Evolutionary conservation across 176 grass and related monocot genomes (phyloP).

Genomic region (Melocanna baccifera): DNA sequence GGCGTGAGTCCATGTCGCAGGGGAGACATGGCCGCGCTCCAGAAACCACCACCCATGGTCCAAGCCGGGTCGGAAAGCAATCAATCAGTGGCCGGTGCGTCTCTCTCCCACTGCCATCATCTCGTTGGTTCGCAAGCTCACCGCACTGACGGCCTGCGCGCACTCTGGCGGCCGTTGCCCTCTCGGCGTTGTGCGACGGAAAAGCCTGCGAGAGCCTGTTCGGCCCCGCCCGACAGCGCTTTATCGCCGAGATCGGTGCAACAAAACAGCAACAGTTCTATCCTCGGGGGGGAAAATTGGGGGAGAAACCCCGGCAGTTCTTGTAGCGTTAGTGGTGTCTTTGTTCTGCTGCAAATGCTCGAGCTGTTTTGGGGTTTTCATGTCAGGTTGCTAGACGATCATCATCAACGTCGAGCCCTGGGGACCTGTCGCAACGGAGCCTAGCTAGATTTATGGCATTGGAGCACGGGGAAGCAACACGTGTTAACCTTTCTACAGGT

Average conservation of each 20-base stretch:
- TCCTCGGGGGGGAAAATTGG: background rate
- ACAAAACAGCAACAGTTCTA: background rate
- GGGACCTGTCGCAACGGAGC: too few relatives aligned
- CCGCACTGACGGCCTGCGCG: background rate
- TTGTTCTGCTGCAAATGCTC: background rate
- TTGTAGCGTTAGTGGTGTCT: background rate
- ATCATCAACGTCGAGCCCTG: background rate
- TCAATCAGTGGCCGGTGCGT: background rate
- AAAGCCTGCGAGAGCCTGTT: background rate
- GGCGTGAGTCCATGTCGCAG: slow-evolving; percentile 24
- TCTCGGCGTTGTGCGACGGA: background rate
- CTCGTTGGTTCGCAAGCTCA: background rate
- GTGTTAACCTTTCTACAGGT: background rate
- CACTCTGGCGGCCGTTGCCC: slow-evolving; percentile 9
- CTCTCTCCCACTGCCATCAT: background rate
- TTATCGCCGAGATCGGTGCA: background rate
- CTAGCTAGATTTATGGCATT: background rate
- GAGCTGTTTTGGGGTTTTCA: background rate
- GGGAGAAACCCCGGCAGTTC: background rate
- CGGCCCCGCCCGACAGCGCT: background rate
- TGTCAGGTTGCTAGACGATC: background rate
- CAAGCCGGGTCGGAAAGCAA: background rate
- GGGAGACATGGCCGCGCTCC: slow-evolving; percentile 28
- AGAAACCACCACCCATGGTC: slow-evolving; percentile 21
- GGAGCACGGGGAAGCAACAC: background rate